phyloP scores from a whole-genome alignment of 169 alveolate species.

The Babesia caballi region DNA sequence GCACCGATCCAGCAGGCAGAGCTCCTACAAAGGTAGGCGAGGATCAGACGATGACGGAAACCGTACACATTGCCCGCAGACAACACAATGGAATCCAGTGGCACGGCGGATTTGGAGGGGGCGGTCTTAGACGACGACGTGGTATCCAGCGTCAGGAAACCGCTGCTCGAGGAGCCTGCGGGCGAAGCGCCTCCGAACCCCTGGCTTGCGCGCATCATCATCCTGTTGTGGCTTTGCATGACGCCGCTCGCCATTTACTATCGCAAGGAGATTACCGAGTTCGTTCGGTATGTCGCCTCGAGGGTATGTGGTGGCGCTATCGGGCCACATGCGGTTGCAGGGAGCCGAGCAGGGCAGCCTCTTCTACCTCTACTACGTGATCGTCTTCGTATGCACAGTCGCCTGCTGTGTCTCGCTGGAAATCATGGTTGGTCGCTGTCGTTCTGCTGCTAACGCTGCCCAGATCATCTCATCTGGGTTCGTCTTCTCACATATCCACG shows the following conservation, averaged over 20 bases:
- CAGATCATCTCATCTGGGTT: constrained; percentile 17
- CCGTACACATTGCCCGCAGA: not conserved
- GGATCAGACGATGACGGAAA: not conserved
- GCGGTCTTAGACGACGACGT: not conserved
- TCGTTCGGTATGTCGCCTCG: constrained; percentile 32
- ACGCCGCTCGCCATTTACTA: constrained; percentile 32
- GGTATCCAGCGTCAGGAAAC: not conserved
- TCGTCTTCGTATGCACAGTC: constrained; percentile 28
- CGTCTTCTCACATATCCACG: constrained; percentile 54
- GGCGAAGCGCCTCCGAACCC: constrained; percentile 11
- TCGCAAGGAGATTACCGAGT: constrained; percentile 47
- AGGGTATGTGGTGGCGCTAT: constrained; percentile 6
- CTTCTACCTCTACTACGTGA: constrained; percentile 41
- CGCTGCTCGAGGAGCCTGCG: not conserved
- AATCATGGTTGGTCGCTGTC: constrained; percentile 20
- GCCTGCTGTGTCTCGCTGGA: constrained; percentile 45
- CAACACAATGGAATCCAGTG: not conserved
- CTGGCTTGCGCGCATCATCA: constrained; percentile 11
- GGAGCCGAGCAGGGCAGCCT: constrained; percentile 47
- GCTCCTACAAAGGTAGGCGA: not conserved
- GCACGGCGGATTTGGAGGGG: not conserved
- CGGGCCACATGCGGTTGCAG: not conserved
- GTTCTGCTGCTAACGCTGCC: not conserved
- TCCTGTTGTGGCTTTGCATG: constrained; percentile 32
- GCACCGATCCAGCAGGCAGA: too few relatives aligned